Percentiles rank a stretch among this genome's conserved stretches.
Evolutionary conservation across 768 basidiomycete genomes (phyloP).

Genomic region (Multifurca ochricompacta): DNA sequence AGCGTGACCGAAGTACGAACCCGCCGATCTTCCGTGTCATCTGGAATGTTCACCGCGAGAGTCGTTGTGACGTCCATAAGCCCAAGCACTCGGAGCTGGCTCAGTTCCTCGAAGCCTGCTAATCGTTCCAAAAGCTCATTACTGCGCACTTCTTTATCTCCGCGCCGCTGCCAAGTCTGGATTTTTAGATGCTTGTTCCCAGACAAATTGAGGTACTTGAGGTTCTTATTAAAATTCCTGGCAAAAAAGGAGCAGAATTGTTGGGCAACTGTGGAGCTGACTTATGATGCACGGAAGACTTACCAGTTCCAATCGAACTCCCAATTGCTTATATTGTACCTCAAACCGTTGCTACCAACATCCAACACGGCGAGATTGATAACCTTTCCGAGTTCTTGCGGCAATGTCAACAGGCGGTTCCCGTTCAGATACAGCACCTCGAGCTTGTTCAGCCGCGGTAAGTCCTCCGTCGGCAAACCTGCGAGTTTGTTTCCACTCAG

Average conservation of each 20-base stretch:
- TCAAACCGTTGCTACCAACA: constrained; percentile 86
- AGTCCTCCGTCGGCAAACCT: constrained; percentile 81
- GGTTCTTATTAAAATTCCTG: constrained; percentile 94
- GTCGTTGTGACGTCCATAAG: constrained; percentile 90
- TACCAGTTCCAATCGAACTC: constrained; percentile 99
- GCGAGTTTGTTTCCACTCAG: constrained; percentile 93
- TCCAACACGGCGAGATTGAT: constrained; percentile 74
- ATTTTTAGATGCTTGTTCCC: constrained; percentile 97
- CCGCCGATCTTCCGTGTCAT: constrained; percentile 82
- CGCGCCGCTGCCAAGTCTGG: constrained; percentile 55
- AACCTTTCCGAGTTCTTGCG: constrained; percentile 83
- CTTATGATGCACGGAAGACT: constrained; percentile 23
- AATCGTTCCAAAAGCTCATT: constrained; percentile 30
- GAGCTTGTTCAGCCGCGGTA: constrained; percentile 63
- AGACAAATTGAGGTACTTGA: constrained; percentile 92
- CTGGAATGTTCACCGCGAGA: constrained; percentile 53
- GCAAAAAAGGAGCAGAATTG: constrained; percentile 1
- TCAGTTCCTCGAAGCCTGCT: constrained; percentile 83
- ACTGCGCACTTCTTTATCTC: constrained; percentile 28
- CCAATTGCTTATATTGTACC: constrained; percentile 98
- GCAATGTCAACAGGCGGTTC: constrained; percentile 86
- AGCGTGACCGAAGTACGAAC: constrained; percentile 87
- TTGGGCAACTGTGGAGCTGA: not conserved
- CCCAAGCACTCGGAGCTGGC: constrained; percentile 78
- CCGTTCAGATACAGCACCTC: constrained; percentile 84